Base-by-base conservation (phyloP, 495 filamentous ascomycete genomes). In the Aspergillus bertholletiae region DNA sequence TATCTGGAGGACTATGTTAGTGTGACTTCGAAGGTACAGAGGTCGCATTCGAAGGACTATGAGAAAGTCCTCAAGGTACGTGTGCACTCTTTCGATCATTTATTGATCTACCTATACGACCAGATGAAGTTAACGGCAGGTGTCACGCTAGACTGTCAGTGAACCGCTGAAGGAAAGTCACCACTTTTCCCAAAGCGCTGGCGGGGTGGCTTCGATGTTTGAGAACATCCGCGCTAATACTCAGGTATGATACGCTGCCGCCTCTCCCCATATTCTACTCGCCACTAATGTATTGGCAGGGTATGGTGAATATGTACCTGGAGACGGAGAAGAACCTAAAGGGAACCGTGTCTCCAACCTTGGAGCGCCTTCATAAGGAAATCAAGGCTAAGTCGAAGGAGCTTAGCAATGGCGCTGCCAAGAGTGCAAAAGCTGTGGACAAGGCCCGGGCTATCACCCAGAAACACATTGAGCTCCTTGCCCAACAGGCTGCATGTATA, bases 361-460 rank as follows among this genome's bases (percentile, higher is more conserved):
- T 98, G 62, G 90, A 92, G 66, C 86, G 90, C 26, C 80, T 98
- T 24, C 92, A 97, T 74, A 84, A 91, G 65, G 94, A 97, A 64
- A 93, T 98, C 74, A 97, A 97, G 79, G 84, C 87, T 69, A 96
- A 96, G 75, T 77, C 81, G 32, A 97, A 97, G 77, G 90, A 96
- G 69, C 80, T 98, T 6, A 77, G 78, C 39, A 80, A 84, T 41
- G 90, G 92, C n/a, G 89, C 88, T n/a, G 83, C 83, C 51, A 96
- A 94, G 79, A 80, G 82, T 7, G 83, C 88, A 37, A 98, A 97
- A 72, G 84, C 87, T 18, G 92, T 97, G 24, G 89, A 95, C 46
- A 97, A 96, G 74, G 87, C 91, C 20, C 87, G 95, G 49, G 82
- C 83, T 58, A 67, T 74, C 11, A 97, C 93, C 1, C 94, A 97